A percentile compares a stretch with the other conserved stretches of the same genome.
Conservation (phyloP, 805 yeast species). For the Wickerhamomyces subpelliculosus region DNA sequence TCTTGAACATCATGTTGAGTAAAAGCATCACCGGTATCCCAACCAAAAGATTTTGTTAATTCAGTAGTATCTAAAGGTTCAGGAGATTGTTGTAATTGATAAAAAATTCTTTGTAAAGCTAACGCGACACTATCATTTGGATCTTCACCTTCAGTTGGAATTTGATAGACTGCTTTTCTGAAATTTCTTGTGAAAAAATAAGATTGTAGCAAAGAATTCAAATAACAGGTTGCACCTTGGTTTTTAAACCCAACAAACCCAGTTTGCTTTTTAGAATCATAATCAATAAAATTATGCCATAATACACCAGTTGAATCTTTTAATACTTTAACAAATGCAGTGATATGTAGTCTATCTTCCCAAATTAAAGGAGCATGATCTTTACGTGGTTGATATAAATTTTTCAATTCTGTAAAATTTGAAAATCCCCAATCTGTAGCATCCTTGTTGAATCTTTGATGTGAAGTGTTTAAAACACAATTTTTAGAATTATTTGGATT, state of each 20-base stretch:
- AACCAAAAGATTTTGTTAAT: slow-evolving; percentile 88
- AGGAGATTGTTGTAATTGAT: slow-evolving; percentile 63
- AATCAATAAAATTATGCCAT: slow-evolving; percentile 83
- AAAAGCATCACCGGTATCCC: slow-evolving; percentile 94
- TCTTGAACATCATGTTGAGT: slow-evolving; percentile 99
- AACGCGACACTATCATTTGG: slow-evolving; percentile 61
- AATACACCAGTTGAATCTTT: slow-evolving; percentile 91
- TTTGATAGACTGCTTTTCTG: slow-evolving; percentile 79
- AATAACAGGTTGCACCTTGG: slow-evolving; percentile 98
- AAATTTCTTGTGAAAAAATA: slow-evolving; percentile 80
- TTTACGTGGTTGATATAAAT: slow-evolving; percentile 22
- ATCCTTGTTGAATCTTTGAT: slow-evolving; percentile 66
- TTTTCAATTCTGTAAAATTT: slow-evolving; percentile 53
- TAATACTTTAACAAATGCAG: slow-evolving; percentile 69
- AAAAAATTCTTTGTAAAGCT: slow-evolving; percentile 84
- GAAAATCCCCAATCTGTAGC: slow-evolving; percentile 98
- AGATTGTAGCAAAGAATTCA: slow-evolving; percentile 87
- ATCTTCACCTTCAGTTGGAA: slow-evolving; percentile 65
- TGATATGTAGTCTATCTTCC: slow-evolving; percentile 56
- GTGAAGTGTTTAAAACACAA: slow-evolving; percentile 56
- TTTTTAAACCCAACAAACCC: slow-evolving; percentile 91
- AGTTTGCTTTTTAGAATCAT: slow-evolving; percentile 80
- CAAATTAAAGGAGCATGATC: slow-evolving; percentile 30
- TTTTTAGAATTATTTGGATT: slow-evolving; percentile 64
- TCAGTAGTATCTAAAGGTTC: slow-evolving; percentile 81